Evolutionary conservation across 805 yeast species (phyloP), one percentile per base, ranked within the genome.

Genomic region (Ogataea paraovalis): DNA sequence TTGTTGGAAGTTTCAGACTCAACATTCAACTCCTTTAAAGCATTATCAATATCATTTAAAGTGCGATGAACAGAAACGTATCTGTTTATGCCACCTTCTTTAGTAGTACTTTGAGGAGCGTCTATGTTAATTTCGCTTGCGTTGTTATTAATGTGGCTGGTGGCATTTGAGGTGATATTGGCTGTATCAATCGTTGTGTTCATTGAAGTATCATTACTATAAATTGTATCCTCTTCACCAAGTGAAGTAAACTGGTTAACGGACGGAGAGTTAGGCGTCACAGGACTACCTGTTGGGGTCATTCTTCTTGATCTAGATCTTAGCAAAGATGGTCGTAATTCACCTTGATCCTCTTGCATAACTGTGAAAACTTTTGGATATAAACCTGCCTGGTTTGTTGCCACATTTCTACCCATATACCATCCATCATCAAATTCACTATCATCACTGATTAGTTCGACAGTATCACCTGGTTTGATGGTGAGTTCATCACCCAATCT

Each of bases 341-440:
- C 39, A 18, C 21, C 32, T 5, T 48, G 47, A 12, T 51, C 53
- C 37, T 48, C 50, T 19, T 38, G 23, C 12, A 48, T 30, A 2
- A 49, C 18, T 38, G 51, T 83, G 65, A 92, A 92, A 3, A 89
- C 81, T 55, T 86, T 87, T 13, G 99, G 99, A 61, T 90, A 94
- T 38, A 92, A 70, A 0, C 99, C 99, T 12, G 88, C 92, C 45
- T 79, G 76, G 45, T 80, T 78, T 0, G 92, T 82, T 43, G 78
- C 61, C 43, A 88, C 61, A 57, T 91, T 91, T 50, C 80, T 82
- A 3, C 97, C 96, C 76, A 87, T 85, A 62, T 85, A 94, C 99
- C 99, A 94, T 16, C 98, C 97, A 66, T 94, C 98, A 58, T 87
- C 86, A 66, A 86, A 94, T 60, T 88, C 97, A 52, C 84, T 79